These are phyloP conservation scores for Kodamaea ohmeri DNA, from an alignment of 1,139 yeast species.

Conservation along the genomic window DNA sequence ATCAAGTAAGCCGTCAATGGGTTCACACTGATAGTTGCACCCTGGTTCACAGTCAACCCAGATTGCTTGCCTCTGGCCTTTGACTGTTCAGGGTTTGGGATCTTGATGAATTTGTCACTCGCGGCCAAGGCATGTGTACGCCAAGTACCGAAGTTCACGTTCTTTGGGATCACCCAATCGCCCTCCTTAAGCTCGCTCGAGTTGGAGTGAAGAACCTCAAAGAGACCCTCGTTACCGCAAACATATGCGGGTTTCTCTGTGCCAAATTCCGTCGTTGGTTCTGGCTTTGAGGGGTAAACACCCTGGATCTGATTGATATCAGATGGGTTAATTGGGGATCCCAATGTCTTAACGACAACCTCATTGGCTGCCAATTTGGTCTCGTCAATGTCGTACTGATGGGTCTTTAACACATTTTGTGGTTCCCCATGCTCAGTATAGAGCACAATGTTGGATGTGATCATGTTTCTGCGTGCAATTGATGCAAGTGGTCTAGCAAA, in stretches of 20 bases:
- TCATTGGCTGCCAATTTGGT: constrained; percentile 39
- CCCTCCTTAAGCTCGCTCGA: constrained; percentile 56
- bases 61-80: constrained; percentile 32
- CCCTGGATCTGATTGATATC: constrained; percentile 90
- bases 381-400: constrained; percentile 50
- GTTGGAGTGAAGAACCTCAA: constrained; percentile 64
- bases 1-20: constrained; percentile 91
- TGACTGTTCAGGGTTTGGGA: constrained; percentile 45
- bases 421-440: constrained; percentile 63
- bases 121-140: constrained; percentile 70
- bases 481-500: background rate
- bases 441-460: constrained; percentile 57
- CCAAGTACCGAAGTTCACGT: constrained; percentile 92
- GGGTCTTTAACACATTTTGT: constrained; percentile 50
- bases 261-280: constrained; percentile 45
- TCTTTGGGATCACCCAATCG: constrained; percentile 90
- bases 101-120: constrained; percentile 49
- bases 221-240: constrained; percentile 93
- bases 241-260: constrained; percentile 66
- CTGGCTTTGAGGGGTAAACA: constrained; percentile 86
- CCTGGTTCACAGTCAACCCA: constrained; percentile 56
- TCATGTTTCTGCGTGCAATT: constrained; percentile 32
- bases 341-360: constrained; percentile 62
- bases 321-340: constrained; percentile 91
- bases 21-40: constrained; percentile 87